These are phyloP conservation scores for Trichoderma gamsii DNA, from an alignment of 495 filamentous ascomycete genomes.

Conservation along the genomic window DNA sequence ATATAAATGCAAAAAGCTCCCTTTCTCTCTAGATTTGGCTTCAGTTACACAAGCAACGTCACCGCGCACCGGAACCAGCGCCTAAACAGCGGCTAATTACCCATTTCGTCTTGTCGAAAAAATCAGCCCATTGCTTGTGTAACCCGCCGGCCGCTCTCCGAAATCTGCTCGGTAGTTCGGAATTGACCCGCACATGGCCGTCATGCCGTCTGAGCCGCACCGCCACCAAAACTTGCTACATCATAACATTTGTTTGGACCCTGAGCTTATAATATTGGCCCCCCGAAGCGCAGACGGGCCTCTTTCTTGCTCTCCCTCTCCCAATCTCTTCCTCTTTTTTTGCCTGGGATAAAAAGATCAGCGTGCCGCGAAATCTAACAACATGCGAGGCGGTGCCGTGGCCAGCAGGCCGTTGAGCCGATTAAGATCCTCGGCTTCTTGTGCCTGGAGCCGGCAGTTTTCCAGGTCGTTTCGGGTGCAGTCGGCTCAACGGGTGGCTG, in stretches of 20 bases:
- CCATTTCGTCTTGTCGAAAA: not conserved
- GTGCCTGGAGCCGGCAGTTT: slow-evolving; percentile 1
- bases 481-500: not conserved
- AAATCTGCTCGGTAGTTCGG: slow-evolving; percentile 5
- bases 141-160: not conserved
- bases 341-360: not conserved
- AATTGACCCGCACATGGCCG: slow-evolving; percentile 11
- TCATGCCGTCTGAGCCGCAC: not conserved
- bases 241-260: not conserved
- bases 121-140: not conserved
- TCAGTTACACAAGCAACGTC: not conserved
- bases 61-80: not conserved
- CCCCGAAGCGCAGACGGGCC: not conserved
- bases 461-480: slow-evolving; percentile 1
- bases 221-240: slow-evolving; percentile 11
- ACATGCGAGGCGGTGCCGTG: not conserved
- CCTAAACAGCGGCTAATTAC: not conserved
- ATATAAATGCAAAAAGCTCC: not conserved
- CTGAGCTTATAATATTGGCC: not conserved
- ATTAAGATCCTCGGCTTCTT: slow-evolving; percentile 15
- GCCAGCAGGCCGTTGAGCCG: slow-evolving; percentile 6
- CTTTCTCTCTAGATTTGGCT: not conserved
- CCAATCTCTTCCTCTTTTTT: not conserved
- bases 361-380: not conserved
- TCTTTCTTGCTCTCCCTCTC: too few species aligned